phyloP scores from a whole-genome alignment of 495 filamentous ascomycete genomes.

The Aspergillus affinis region DNA sequence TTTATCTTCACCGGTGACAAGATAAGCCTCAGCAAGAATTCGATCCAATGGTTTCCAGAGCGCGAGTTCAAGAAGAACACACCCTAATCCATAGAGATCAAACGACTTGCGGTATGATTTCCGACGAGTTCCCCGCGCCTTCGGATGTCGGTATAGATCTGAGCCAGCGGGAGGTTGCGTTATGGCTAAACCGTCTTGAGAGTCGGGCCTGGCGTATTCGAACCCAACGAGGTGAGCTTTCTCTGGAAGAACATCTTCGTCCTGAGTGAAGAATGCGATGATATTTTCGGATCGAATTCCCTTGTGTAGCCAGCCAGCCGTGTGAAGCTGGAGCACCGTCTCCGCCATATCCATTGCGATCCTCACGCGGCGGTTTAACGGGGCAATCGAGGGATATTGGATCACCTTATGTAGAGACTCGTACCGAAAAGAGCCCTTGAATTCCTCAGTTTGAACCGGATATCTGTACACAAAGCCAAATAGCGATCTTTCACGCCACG shows the following conservation, averaged over 20 bases:
- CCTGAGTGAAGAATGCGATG: background rate
- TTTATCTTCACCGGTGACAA: no score
- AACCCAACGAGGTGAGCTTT: constrained; percentile 1
- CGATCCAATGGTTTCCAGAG: background rate
- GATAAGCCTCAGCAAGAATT: no score
- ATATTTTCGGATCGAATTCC: constrained; percentile 2
- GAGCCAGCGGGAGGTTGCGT: background rate
- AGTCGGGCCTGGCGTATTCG: background rate
- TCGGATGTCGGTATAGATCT: background rate
- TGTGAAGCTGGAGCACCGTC: constrained; percentile 10
- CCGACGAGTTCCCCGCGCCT: background rate
- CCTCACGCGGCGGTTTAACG: no score
- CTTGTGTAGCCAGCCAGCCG: constrained; percentile 1
- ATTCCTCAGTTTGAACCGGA: no score
- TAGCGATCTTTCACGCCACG: no score
- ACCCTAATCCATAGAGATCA: background rate
- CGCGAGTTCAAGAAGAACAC: background rate
- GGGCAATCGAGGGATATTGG: no score
- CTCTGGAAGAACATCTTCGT: background rate
- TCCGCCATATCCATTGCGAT: constrained; percentile 1
- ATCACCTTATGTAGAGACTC: no score
- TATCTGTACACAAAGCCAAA: no score
- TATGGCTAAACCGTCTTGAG: background rate
- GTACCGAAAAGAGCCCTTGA: no score
- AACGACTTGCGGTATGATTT: background rate